phyloP scores from a whole-genome alignment of 805 yeast species.

The Debaryomyces tyrocola region DNA sequence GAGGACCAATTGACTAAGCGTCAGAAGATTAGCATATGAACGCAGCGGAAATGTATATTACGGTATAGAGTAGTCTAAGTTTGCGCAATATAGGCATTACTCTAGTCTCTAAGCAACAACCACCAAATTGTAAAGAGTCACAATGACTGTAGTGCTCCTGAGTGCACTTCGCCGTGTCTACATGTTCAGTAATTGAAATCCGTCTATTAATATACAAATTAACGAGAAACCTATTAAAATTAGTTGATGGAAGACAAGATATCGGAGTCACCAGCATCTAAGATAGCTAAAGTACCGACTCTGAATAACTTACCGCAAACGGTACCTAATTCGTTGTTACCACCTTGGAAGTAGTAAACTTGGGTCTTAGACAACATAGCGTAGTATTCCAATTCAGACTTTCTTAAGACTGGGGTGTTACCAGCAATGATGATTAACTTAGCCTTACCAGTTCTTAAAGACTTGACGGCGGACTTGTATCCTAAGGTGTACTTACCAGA shows the following conservation, averaged over 20 bases:
- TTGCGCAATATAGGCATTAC: not conserved
- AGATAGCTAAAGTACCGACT: constrained; percentile 94
- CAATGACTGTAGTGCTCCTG: too few species aligned
- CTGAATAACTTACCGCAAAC: constrained; percentile 99
- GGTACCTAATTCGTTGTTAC: constrained; percentile 99
- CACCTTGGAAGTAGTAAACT: constrained; percentile 99
- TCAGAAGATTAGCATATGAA: constrained; percentile 3
- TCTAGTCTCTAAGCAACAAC: too few species aligned
- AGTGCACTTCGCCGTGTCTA: not conserved
- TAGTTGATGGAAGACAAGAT: constrained; percentile 67
- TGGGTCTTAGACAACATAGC: constrained; percentile 99
- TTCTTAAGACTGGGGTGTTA: constrained; percentile 99
- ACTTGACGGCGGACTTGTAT: constrained; percentile 97
- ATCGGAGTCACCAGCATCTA: constrained; percentile 99
- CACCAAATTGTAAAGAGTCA: too few species aligned
- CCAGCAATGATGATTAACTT: constrained; percentile 97
- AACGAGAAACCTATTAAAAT: constrained; percentile 6
- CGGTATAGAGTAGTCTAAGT: too few species aligned
- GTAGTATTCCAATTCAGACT: constrained; percentile 99
- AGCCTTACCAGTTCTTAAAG: constrained; percentile 98
- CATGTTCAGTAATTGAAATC: constrained; percentile 1
- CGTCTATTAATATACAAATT: constrained; percentile 12
- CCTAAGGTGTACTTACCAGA: constrained; percentile 99
- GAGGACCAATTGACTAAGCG: constrained; percentile 35
- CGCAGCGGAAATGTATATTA: too few species aligned